Base-by-base conservation (phyloP, 306 rosid species). In the Hylodesmum podocarpum region DNA sequence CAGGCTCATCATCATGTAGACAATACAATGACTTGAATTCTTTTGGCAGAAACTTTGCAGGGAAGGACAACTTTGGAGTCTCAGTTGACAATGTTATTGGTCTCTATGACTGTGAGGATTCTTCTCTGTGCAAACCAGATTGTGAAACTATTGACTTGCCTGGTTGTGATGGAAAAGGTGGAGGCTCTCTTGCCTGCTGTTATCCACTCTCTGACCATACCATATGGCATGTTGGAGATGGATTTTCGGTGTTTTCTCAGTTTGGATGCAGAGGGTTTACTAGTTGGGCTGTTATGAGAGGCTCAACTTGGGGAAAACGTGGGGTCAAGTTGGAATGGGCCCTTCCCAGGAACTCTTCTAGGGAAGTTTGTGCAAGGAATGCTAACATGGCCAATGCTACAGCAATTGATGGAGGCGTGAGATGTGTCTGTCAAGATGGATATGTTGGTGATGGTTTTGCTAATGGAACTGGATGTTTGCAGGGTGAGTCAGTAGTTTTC, bases 301-400 rank as follows among this genome's bases (percentile, higher is more conserved):
- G 91, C 7, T 72, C 93, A 21, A 90, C 75, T 83, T 64, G 76
- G 1, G 97, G 97, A 10, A 92, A 82, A 78, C 83, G 96, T 13
- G 99, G 99, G 34, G 90, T 95, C 1, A 95, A 90, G 78, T 62
- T 92, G 89, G 99, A 95, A 82, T 95, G 95, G 97, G 97, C 86
- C 4, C 28, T 95, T 81, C 96, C 97, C 13, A 78, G 81, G 51
- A 92, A 89, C 76, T 83, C 82, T 15, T 84, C 97, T 13, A 12
- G 13, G 78, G 72, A 50, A 13, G 73, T 70, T 81, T 95, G 99
- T 85, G 89, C 86, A 49, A 6, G 34, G 28, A 87, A 88, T 88
- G 96, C 90, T 16, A 43, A 81, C 10, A 41, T 84, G n/a, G 76
- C 22, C 2, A 90, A 92, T 80, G 88, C 97, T 59, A 95, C 91